These are phyloP conservation scores for Coemansia aciculifera DNA, from an alignment of 192 early-diverging fungal species.

Conservation along the genomic window DNA sequence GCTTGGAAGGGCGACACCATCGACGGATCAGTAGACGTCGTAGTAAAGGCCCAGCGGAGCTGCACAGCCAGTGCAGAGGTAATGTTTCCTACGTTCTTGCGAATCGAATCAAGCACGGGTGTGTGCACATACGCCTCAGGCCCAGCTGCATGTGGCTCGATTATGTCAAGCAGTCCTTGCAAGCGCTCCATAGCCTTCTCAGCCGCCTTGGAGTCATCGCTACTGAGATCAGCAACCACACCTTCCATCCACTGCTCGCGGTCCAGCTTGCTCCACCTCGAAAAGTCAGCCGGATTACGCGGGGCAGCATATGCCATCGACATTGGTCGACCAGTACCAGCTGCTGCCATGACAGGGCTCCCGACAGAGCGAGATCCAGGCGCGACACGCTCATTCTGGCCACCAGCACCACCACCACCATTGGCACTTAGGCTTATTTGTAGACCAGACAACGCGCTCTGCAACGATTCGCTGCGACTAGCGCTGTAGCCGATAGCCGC, in stretches of 20 bases:
- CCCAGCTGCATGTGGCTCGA: background rate
- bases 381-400: background rate
- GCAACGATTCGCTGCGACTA: constrained; percentile 18
- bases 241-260: constrained; percentile 44
- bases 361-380: constrained; percentile 1
- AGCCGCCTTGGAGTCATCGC: constrained; percentile 34
- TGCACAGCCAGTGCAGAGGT: constrained; percentile 26
- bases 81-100: constrained; percentile 22
- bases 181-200: constrained; percentile 45
- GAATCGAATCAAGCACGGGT: constrained; percentile 21
- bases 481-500: constrained; percentile 45
- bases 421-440: constrained; percentile 10
- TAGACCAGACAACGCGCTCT: constrained; percentile 18
- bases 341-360: constrained; percentile 14
- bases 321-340: background rate
- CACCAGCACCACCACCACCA: background rate
- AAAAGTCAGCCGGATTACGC: constrained; percentile 26
- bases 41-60: constrained; percentile 41
- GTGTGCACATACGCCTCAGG: constrained; percentile 12
- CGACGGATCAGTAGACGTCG: constrained; percentile 22
- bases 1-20: constrained; percentile 24
- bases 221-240: constrained; percentile 33
- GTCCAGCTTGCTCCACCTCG: constrained; percentile 29
- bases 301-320: constrained; percentile 8
- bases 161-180: constrained; percentile 13